A percentile compares a stretch with the other conserved stretches of the same genome.
These are phyloP conservation scores for Lachnellula subtilissima DNA, from an alignment of 2,329 filamentous ascomycete species.

Conservation along the genomic window DNA sequence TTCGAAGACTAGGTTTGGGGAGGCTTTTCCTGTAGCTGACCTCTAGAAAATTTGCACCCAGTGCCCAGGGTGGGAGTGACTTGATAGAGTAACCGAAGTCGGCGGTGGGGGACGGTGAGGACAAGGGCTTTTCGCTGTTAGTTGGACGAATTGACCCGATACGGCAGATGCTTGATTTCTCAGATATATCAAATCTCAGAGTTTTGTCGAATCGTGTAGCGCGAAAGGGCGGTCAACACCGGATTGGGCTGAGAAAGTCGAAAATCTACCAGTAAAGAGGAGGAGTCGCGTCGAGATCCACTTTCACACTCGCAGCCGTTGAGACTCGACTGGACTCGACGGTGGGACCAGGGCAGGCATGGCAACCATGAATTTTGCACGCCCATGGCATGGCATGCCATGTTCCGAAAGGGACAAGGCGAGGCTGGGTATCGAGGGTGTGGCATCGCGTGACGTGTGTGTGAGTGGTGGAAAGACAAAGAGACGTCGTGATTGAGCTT, in stretches of 20 bases:
- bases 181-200: slow-evolving; percentile 19
- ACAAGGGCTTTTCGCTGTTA: slow-evolving; percentile 2
- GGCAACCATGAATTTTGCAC: slow-evolving; percentile 11
- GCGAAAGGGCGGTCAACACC: slow-evolving; percentile 23
- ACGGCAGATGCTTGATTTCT: slow-evolving; percentile 9
- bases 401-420: slow-evolving; percentile 1
- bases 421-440: slow-evolving; percentile 3
- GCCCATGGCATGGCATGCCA: neutral
- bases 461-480: slow-evolving; percentile 10
- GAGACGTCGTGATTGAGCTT: slow-evolving; percentile 9
- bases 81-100: slow-evolving; percentile 2
- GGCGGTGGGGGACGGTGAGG: slow-evolving; percentile 11
- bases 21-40: neutral
- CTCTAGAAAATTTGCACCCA: neutral
- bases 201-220: slow-evolving; percentile 24
- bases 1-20: neutral
- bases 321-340: neutral
- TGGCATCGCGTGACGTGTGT: slow-evolving; percentile 16
- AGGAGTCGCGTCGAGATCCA: neutral
- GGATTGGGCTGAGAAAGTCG: slow-evolving; percentile 30
- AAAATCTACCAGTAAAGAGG: slow-evolving; percentile 12
- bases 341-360: slow-evolving; percentile 14
- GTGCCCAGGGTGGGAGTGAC: neutral
- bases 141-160: slow-evolving; percentile 8
- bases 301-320: neutral